Base-by-base conservation (phyloP, 1,284 basidiomycete species). In the Cryptococcus neoformans region DNA sequence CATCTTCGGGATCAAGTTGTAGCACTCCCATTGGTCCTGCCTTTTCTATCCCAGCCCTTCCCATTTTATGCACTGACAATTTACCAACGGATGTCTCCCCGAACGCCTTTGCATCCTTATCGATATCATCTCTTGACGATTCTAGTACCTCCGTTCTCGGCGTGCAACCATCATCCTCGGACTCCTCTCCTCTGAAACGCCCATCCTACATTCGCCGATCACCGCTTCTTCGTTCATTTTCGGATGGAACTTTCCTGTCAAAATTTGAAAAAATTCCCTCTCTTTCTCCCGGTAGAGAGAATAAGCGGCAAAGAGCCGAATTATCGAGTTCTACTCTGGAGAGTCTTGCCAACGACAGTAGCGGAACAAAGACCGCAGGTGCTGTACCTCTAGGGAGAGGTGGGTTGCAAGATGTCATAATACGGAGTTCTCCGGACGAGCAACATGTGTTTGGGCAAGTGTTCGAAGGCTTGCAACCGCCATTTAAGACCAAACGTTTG, bases 51-150 rank as follows among this genome's bases (percentile, higher is more conserved):
- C 37, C 36, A 37, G 21, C 46, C 48, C 8, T 41, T 14, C 10
- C 44, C 10, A 9, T 36, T 14, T n/a, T 37, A 16, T 10, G n/a
- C n/a, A n/a, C n/a, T n/a, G n/a, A n/a, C n/a, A n/a, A n/a, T n/a
- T n/a, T n/a, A n/a, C n/a, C n/a, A n/a, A n/a, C n/a, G n/a, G n/a
- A n/a, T n/a, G n/a, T n/a, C n/a, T n/a, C n/a, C n/a, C n/a, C 62
- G n/a, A 50, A 54, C 28, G 62, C 59, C n/a, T 61, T 64, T 41
- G 49, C 62, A 1, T 46, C 49, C 12, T 49, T 64, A 6, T 61
- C 62, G 3, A 52, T 64, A 7, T 42, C 36, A 37, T 38, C 45
- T 44, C 8, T 41, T 14, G 12, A 12, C 11, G 21, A 17, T 17
- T 35, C 8, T 36, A n/a, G n/a, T n/a, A n/a, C n/a, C n/a, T 35